Evolutionary conservation across 106 monocot species (phyloP), one percentile per base, ranked within the genome.

Genomic region (Allium cepa): DNA sequence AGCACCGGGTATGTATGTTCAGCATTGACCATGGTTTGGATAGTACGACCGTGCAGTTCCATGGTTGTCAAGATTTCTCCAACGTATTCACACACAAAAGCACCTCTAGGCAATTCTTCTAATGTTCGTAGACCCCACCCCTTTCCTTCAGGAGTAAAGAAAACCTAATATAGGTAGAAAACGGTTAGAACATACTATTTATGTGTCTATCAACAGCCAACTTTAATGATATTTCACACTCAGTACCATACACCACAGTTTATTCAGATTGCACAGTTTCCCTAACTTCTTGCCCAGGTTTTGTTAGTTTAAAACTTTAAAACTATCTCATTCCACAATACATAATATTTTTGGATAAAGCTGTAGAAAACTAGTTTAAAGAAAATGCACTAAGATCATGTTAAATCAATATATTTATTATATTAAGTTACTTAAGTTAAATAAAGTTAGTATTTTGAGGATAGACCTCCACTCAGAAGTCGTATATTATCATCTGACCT

Each of bases 81-180:
- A 50, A 94, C 80, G 75, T 87, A 94, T 69, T 94, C 90, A 70
- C 94, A 94, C 26, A 94, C 80, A 79, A 94, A 94, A 57, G 84
- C 62, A 14, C 94, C 94, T 60, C 70, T 80, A 26, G 90, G 94
- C 72, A 94, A 74, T 28, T 81, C 63, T 51, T 85, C 84, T 45
- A 82, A 62, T 11, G 87, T 78, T 0, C 94, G 72, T 8, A 94
- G 27, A 0, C 94, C 94, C 94, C 90, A 94, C 4, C 94, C 94
- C 79, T 94, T 94, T 27, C 71, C 66, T 69, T 76, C 77, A 57
- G 78, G n/a, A 36, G 83, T 82, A 53, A 62, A 84, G 69, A 90
- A 90, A 2, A 94, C 84, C 53, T 55, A 55, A 55, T 12, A 15
- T 12, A 90, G 87, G 57, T 27, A 72, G 62, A 9, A 64, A 55